phyloP scores from a whole-genome alignment of 257 asterid species.

The Solanum arcanum region DNA sequence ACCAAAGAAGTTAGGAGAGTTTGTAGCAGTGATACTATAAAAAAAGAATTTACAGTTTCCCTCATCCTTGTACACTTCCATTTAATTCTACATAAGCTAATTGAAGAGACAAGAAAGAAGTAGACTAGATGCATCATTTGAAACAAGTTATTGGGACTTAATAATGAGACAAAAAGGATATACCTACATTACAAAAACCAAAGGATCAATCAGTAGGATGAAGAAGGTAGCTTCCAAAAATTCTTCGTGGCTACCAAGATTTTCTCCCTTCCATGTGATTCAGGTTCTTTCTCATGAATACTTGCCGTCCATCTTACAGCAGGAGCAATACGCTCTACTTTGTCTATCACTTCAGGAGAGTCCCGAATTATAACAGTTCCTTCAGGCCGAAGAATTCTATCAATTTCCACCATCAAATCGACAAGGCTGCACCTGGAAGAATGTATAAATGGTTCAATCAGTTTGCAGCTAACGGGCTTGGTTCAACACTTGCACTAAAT shows the following conservation, averaged over 20 bases:
- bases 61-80: background rate
- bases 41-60: background rate
- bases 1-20: background rate
- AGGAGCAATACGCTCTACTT: slow-evolving; percentile 46
- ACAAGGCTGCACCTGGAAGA: slow-evolving; percentile 80
- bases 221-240: slow-evolving; percentile 48
- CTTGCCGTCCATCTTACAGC: slow-evolving; percentile 72
- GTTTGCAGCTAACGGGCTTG: background rate
- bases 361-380: slow-evolving; percentile 79
- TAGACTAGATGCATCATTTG: background rate
- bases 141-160: background rate
- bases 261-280: slow-evolving; percentile 53
- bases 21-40: background rate
- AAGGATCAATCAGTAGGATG: slow-evolving; percentile 13
- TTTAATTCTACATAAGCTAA: background rate
- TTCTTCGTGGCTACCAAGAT: slow-evolving; percentile 71
- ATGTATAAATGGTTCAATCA: background rate
- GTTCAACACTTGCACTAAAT: background rate
- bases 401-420: slow-evolving; percentile 91
- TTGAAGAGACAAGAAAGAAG: background rate
- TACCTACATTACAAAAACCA: slow-evolving; percentile 2
- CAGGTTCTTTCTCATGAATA: slow-evolving; percentile 65
- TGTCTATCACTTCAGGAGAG: slow-evolving; percentile 64
- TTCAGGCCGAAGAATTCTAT: slow-evolving; percentile 85
- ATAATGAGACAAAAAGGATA: background rate